phyloP scores from a whole-genome alignment of 2,329 filamentous ascomycete species.

The Juglanconis oblonga region DNA sequence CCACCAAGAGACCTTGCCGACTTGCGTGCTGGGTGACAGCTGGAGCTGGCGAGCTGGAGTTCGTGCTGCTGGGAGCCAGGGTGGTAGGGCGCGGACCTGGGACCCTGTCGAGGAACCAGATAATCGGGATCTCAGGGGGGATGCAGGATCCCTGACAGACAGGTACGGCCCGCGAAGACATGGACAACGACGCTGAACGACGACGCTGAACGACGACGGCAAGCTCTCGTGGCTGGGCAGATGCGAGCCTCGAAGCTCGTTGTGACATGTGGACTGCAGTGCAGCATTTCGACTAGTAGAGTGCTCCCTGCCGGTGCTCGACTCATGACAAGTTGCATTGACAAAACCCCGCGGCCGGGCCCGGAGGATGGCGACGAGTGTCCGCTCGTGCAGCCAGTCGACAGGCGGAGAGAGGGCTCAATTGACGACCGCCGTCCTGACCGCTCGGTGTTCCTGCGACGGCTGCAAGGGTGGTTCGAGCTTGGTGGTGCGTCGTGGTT shows the following conservation, averaged over 20 bases:
- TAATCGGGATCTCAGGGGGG: conserved; percentile 14
- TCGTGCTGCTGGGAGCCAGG: neutral
- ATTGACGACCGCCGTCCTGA: no score
- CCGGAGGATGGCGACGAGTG: no score
- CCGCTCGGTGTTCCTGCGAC: no score
- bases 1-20: neutral
- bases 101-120: conserved; percentile 16
- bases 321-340: neutral
- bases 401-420: no score
- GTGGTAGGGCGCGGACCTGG: no score
- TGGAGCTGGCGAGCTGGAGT: neutral
- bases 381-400: no score
- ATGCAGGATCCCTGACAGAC: conserved; percentile 12
- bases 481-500: no score
- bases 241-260: neutral
- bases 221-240: neutral
- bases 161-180: neutral
- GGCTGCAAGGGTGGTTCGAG: no score
- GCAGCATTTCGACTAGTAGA: neutral
- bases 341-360: no score
- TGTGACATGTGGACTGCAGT: neutral
- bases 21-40: conserved; percentile 10
- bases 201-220: neutral
- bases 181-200: conserved; percentile 1
- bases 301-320: neutral